A percentile compares a stretch with the other conserved stretches of the same genome.
Conservation (phyloP, 805 yeast genomes). For the Sugiyamaella valdiviana region DNA sequence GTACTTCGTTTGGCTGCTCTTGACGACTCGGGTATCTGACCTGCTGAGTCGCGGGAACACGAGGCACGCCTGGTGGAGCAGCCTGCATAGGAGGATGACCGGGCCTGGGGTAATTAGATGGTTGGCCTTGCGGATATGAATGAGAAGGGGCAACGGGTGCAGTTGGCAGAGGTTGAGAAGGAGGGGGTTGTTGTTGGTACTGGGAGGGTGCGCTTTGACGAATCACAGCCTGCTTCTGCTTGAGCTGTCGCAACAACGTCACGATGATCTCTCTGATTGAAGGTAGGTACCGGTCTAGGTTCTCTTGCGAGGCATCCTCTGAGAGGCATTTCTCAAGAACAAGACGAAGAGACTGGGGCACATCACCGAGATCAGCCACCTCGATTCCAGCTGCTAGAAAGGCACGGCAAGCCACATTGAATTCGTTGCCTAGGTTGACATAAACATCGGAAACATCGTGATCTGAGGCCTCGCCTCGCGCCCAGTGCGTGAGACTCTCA, state of each 20-base stretch:
- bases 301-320: conserved; percentile 76
- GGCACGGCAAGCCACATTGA: conserved; percentile 75
- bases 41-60: too few species aligned
- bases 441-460: conserved; percentile 83
- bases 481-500: conserved; percentile 89
- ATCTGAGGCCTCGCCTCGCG: conserved; percentile 70
- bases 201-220: conserved; percentile 21
- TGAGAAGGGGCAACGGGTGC: not conserved
- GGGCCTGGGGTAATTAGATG: not conserved
- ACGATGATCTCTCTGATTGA: conserved; percentile 81
- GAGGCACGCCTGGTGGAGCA: too few species aligned
- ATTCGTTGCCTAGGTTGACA: conserved; percentile 90
- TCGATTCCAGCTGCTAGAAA: conserved; percentile 75
- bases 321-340: conserved; percentile 83
- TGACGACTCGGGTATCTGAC: not conserved
- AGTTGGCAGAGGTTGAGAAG: not conserved
- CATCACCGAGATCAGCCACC: conserved; percentile 79
- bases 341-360: conserved; percentile 71
- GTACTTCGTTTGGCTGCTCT: not conserved
- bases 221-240: conserved; percentile 64
- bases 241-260: conserved; percentile 67
- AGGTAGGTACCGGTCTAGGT: conserved; percentile 74
- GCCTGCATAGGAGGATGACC: not conserved
- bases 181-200: not conserved
- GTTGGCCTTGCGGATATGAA: not conserved